Conservation (phyloP, 352 stramenopile genomes). For the Globisporangium carolinianum region DNA sequence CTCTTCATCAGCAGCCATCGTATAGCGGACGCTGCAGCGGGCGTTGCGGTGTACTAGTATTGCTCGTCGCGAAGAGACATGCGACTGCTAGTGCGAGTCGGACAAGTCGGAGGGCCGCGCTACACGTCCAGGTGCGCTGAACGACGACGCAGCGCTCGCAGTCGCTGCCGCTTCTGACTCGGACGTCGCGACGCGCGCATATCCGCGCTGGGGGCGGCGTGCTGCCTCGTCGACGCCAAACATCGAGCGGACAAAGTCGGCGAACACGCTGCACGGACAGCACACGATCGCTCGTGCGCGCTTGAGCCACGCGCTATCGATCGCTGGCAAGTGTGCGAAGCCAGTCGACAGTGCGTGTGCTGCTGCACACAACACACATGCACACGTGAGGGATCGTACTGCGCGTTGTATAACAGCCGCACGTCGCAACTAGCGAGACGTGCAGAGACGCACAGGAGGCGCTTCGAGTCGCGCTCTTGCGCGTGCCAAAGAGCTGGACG, state of each 20-base stretch:
- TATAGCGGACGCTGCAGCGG: too few relatives aligned
- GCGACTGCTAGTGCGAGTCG: too few relatives aligned
- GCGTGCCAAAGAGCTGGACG: slow-evolving; percentile 78
- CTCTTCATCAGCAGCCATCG: background rate
- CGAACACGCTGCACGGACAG: slow-evolving; percentile 54
- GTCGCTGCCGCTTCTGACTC: background rate
- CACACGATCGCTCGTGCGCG: slow-evolving; percentile 45
- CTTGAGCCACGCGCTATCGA: slow-evolving; percentile 31
- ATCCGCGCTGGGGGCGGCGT: slow-evolving; percentile 31
- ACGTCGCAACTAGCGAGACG: too few relatives aligned
- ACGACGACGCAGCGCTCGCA: slow-evolving; percentile 24
- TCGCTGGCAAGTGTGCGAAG: slow-evolving; percentile 17
- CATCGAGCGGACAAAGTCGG: slow-evolving; percentile 65
- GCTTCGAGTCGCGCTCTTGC: slow-evolving; percentile 17
- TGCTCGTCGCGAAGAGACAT: too few relatives aligned
- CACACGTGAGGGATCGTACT: background rate
- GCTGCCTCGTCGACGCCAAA: slow-evolving; percentile 28
- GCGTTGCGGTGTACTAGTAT: too few relatives aligned
- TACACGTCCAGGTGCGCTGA: slow-evolving; percentile 54
- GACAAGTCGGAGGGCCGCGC: slow-evolving; percentile 26
- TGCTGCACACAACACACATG: background rate
- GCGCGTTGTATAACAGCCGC: background rate
- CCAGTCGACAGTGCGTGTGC: slow-evolving; percentile 2
- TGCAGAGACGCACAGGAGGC: too few relatives aligned
- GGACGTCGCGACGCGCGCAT: slow-evolving; percentile 29